Base-by-base conservation (phyloP, 805 yeast species). In the Trichomonascus vanleenenianus region DNA sequence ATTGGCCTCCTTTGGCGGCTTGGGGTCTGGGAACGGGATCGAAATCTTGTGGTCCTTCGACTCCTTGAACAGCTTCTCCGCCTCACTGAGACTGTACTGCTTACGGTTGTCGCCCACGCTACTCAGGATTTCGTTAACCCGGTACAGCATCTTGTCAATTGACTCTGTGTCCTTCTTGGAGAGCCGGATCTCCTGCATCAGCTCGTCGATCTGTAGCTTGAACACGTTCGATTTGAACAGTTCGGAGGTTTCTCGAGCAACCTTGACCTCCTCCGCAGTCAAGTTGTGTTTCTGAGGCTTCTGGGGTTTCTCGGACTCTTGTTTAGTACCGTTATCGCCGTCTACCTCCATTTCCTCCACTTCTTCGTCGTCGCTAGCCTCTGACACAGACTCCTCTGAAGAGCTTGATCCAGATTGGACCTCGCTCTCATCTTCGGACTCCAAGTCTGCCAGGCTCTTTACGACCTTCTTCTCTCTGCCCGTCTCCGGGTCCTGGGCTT, bases 211-310 rank as follows among this genome's bases (percentile, higher is more conserved):
- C 67, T 93, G 96, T 47, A 93, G 66, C 63, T 93, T 93, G 79
- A 93, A 91, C 45, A 93, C 88, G 64, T 89, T 93, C 7, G 96
- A 87, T 59, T 89, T 87, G 78, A 89, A 93, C 39, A 91, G 68
- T 62, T 89, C 97, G 1, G 95, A 93, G 1, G 97, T 85, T 62
- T 89, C 97, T 56, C 95, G 75, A 0, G 96, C 96, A 2, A 84
- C 75, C 56, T 91, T 96, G 39, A 91, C 79, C 48, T 93, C 96
- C 55, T 86, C 89, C 0, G 93, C 80, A 0, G 84, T 46, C 8
- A 51, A 15, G 12, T 45, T n/a, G n/a, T n/a, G n/a, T n/a, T n/a
- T n/a, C n/a, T n/a, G n/a, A n/a, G 9, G 59, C 64, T 11, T 53
- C 60, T 16, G 57, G 58, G 19, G 50, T 56, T 35, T 30, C 32